Base-by-base conservation (phyloP, 2,329 filamentous ascomycete species). In the Cytospora schulzeri region DNA sequence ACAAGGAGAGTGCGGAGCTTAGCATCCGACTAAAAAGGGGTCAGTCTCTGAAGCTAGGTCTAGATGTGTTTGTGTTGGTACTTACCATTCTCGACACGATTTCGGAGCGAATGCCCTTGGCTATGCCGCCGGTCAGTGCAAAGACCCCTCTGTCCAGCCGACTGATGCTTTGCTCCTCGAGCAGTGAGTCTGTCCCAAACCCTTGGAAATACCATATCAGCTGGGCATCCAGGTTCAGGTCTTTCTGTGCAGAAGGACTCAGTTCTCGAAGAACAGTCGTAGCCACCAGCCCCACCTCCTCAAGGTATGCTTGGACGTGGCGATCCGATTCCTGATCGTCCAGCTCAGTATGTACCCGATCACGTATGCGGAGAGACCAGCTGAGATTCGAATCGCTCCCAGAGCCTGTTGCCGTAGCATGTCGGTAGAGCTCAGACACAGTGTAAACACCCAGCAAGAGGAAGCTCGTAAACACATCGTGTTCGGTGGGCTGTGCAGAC, bases 391-490 rank as follows among this genome's bases (percentile, higher is more conserved):
- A 22, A 22, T 24, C 45, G 45, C 45, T 14, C n/a, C 45, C 45
- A 48, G 45, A 48, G 6, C 45, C 45, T 11, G 45, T 24, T 24
- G 5, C n/a, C 1, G 55, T 62, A 7, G 65, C 65, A 29, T 64
- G 59, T 29, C 54, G 62, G 51, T 67, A 67, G 5, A 67, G 54
- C 56, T 67, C 55, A 28, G 51, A 50, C 17, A 67, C 55, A 11
- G 62, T 58, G 41, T 62, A 65, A 7, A 67, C 45, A 29, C 65
- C 51, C 45, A 67, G 17, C 33, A 65, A 54, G 24, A 65, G 58
- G 12, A 62, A 59, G 55, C 28, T 48, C 28, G 57, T 35, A 15
- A 65, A 65, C 22, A 54, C 59, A 24, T 41, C 50, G 15, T 65
- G 54, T 1, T 62, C 17, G 6, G 28, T 55, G 28, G 62, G 33